Base-by-base conservation (phyloP, 148 eudicot species). In the Rhododendron kiyosumense region DNA sequence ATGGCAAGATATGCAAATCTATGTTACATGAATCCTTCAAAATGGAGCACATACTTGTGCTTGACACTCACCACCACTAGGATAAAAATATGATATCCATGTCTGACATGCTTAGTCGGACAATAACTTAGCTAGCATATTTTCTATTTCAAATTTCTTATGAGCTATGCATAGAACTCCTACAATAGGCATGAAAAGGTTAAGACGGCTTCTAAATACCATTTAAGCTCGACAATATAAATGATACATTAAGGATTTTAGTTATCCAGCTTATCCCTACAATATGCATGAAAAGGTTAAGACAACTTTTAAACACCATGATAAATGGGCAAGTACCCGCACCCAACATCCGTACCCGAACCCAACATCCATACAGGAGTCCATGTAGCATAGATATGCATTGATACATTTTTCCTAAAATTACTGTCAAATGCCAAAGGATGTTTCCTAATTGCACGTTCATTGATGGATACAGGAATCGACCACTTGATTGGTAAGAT, bases 401-500 rank as follows among this genome's bases (percentile, higher is more conserved):
- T 79, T 79, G 76, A 82, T 22, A 82, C 18, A 41, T 41, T 4
- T 28, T 49, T 71, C 51, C 36, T 84, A 17, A 54, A 54, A 15
- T 20, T 71, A 13, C 14, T 52, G 48, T 81, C n/a, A 71, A 36
- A 38, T 73, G 46, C 18, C 67, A 86, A 38, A 34, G 38, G 26
- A 34, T 51, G 41, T 46, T 57, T 69, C 57, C 77, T 78, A 69
- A 45, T 75, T 43, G 52, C 78, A 12, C 74, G 22, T 48, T 45
- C 46, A 17, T 41, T 69, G 38, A 24, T 28, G 57, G 52, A 81
- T 90, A 89, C 92, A 94, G 95, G 97, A 88, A 87, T 94, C 30
- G 97, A 94, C 86, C 93, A 93, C 78, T 86, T 93, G 84, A 90
- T 92, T 13, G 93, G 91, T 38, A 93, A 94, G 89, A 92, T 94